Percentiles rank a stretch among this genome's conserved stretches.
phyloP scores from a whole-genome alignment of 1,284 basidiomycete genomes.

The Wolfiporia cocos region DNA sequence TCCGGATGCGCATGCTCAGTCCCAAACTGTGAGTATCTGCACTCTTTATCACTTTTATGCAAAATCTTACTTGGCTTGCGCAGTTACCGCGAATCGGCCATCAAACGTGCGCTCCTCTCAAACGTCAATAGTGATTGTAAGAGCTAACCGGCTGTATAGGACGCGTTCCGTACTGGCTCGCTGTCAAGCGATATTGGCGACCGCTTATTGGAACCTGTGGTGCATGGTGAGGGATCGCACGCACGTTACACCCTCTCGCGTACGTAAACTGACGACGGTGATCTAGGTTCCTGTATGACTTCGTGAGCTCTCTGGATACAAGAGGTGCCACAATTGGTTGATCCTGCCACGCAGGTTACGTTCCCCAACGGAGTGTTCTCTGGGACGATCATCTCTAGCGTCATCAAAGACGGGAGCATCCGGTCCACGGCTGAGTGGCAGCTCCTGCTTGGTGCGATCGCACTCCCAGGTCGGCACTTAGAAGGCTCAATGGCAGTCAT shows the following conservation, averaged over 20 bases:
- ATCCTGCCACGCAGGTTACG: conserved; percentile 51
- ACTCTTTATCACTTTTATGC: too few relatives aligned
- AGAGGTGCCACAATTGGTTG: too few relatives aligned
- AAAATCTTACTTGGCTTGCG: too few relatives aligned
- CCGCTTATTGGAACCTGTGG: conserved; percentile 65
- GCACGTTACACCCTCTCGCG: too few relatives aligned
- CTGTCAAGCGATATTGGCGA: conserved; percentile 65
- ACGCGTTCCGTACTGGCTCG: conserved; percentile 58
- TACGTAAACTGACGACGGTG: too few relatives aligned
- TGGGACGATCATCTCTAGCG: conserved; percentile 54
- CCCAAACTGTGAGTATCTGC: conserved; percentile 41
- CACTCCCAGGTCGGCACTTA: conserved; percentile 50
- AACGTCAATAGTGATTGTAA: too few relatives aligned
- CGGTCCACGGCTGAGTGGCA: conserved; percentile 67
- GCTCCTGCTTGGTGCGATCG: conserved; percentile 62
- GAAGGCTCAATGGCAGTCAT: not conserved
- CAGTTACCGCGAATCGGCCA: conserved; percentile 50
- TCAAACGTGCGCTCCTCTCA: conserved; percentile 41
- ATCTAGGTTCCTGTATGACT: conserved; percentile 71
- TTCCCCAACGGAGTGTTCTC: conserved; percentile 70
- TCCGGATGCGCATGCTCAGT: conserved; percentile 69
- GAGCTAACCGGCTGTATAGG: conserved; percentile 24
- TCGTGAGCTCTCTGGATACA: conserved; percentile 39
- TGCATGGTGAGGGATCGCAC: conserved; percentile 57
- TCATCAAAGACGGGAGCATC: conserved; percentile 47